Conservation (phyloP, 768 basidiomycete genomes). For the Ephemerocybe angulata region DNA sequence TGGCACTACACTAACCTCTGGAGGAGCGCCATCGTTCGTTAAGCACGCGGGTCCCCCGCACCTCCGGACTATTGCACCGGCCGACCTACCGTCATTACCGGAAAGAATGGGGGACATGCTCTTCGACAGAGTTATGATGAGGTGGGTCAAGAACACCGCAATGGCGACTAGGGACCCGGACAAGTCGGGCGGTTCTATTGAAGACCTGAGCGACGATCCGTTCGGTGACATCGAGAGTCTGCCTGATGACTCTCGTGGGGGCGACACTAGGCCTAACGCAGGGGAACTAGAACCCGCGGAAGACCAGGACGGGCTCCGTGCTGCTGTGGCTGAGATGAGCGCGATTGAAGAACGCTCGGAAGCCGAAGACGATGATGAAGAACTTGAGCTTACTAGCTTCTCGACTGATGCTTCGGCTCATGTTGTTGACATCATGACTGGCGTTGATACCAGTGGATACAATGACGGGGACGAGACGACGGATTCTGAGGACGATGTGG, state of each 20-base stretch:
- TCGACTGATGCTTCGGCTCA: constrained; percentile 64
- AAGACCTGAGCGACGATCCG: constrained; percentile 74
- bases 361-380: constrained; percentile 57
- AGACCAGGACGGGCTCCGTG: constrained; percentile 10
- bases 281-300: constrained; percentile 12
- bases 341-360: constrained; percentile 48
- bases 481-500: constrained; percentile 49
- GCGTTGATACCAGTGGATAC: constrained; percentile 36
- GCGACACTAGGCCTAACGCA: constrained; percentile 14
- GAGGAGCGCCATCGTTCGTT: constrained; percentile 76
- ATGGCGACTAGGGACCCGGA: constrained; percentile 26
- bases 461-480: constrained; percentile 44
- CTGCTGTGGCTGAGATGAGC: constrained; percentile 34
- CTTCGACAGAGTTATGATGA: constrained; percentile 79
- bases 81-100: constrained; percentile 71
- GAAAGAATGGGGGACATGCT: constrained; percentile 85
- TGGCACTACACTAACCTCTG: constrained; percentile 68
- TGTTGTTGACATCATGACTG: constrained; percentile 49
- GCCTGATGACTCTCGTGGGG: constrained; percentile 53
- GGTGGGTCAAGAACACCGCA: constrained; percentile 71
- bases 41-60: constrained; percentile 80
- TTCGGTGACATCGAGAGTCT: constrained; percentile 91
- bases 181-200: constrained; percentile 30
- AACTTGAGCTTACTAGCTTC: constrained; percentile 67
- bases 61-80: constrained; percentile 76